Evolutionary conservation across 371 early-diverging fungal genomes (phyloP), one percentile per base, ranked within the genome.

Genomic region (Choanephora cucurbitarum): DNA sequence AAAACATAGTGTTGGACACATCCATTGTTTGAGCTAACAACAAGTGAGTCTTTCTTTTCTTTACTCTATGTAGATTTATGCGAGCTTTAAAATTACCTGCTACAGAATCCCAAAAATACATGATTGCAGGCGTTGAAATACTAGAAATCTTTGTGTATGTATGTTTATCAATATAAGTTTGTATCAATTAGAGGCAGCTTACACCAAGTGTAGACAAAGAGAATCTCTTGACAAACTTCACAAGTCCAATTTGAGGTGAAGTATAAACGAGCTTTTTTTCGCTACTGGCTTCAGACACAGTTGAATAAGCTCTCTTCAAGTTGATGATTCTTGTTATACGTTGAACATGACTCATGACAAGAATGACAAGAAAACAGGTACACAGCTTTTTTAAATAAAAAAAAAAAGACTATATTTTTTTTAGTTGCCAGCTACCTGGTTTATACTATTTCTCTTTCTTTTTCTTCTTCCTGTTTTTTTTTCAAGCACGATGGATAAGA

Each of bases 21-120:
- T 61, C 72, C 1, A 67, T 47, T 21, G 69, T 67, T 60, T 77
- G 66, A 48, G 67, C 72, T 70, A 52, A 31, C 4, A 34, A 32
- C 13, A 34, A 14, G 21, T 37, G 9, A 17, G 4, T 42, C 23
- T 45, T n/a, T 17, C 3, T 18, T 1, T 32, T 9, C 44, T 32
- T 7, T 34, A 43, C n/a, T 7, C 46, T 5, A 43, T 42, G 21
- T 41, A 17, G 2, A 17, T 31, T 45, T 4, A n/a, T n/a, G n/a
- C n/a, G n/a, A n/a, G n/a, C 40, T 4, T 18, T 39, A 15, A 15
- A 15, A 42, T 56, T 69, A 78, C 79, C 69, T 48, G 70, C 76
- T 28, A 75, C 74, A 1, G 57, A 61, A 15, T 75, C 66, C 79
- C 76, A 79, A 37, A 75, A 73, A 53, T 71, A 72, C 57, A 75